These are phyloP conservation scores for Phytophthora litchii DNA, from an alignment of 352 stramenopile species.

Conservation along the genomic window DNA sequence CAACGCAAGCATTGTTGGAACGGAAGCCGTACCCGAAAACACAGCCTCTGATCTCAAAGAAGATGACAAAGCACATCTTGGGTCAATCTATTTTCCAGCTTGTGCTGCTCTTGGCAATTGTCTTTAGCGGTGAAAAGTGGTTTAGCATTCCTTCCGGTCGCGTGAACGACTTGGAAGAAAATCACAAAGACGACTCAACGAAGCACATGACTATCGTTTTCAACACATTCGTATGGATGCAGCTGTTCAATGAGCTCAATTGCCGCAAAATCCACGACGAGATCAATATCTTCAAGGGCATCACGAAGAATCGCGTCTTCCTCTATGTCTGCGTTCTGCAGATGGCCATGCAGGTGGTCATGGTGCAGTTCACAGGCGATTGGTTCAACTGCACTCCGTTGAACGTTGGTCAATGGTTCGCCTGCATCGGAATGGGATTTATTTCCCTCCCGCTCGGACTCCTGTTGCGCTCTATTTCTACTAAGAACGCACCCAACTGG, in stretches of 20 bases:
- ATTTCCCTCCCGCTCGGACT: conserved; percentile 54
- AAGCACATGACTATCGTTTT: conserved; percentile 96
- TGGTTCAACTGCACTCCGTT: conserved; percentile 61
- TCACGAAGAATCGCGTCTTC: conserved; percentile 92
- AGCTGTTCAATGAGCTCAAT: conserved; percentile 89
- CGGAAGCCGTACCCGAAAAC: conserved; percentile 90
- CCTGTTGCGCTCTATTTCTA: conserved; percentile 55
- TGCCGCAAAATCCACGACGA: conserved; percentile 90
- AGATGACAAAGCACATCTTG: conserved; percentile 95
- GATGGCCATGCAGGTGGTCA: conserved; percentile 90
- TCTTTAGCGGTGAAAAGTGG: conserved; percentile 69
- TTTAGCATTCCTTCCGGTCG: conserved; percentile 49
- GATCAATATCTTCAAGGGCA: conserved; percentile 94
- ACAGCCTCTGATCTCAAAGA: conserved; percentile 89
- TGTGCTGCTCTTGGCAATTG: conserved; percentile 75
- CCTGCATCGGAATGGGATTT: conserved; percentile 60
- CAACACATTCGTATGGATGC: conserved; percentile 96
- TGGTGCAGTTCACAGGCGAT: conserved; percentile 92
- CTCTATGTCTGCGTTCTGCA: conserved; percentile 90
- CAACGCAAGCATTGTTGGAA: conserved; percentile 82
- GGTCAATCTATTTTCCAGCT: conserved; percentile 92
- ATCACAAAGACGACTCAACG: conserved; percentile 58
- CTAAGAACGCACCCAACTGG: conserved; percentile 60
- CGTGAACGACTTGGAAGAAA: conserved; percentile 45
- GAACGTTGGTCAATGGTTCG: conserved; percentile 47